Base-by-base conservation (phyloP, 1,139 yeast species). In the Yamadazyma kanchanaburiensis region DNA sequence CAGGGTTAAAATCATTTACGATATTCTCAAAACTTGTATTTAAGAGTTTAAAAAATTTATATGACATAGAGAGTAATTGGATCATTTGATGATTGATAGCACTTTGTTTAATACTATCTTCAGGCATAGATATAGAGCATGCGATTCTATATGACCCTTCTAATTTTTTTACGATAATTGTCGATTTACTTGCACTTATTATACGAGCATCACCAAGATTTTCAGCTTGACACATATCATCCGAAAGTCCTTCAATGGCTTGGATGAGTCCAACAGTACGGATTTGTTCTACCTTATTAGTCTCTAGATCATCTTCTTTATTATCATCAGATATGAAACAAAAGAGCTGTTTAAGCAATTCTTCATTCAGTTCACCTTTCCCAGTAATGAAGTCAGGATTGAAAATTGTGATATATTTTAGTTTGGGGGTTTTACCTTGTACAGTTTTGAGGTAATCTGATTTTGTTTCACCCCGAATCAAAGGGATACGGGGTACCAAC, bases 221-320 rank as follows among this genome's bases (percentile, higher is more conserved):
- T 18, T 18, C 9, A n/a, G n/a, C n/a, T n/a, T n/a, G n/a, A n/a
- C n/a, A n/a, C 21, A 43, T 41, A 12, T 33, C 36, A 15, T 30
- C 25, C 11, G 39, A 28, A 6, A 43, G 26, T 5, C 43, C 56
- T 25, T 49, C 54, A 4, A 65, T 51, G 1, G 73, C 74, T 33
- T 66, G 55, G 6, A 66, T 47, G 13, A 66, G 43, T 0, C 73
- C 73, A 11, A 66, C 41, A 4, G 59, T 39, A 27, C 58, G 49
- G 23, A 64, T 34, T 33, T 61, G 60, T 25, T 59, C 60, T 10
- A 45, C 42, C 27, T 38, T 39, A 26, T 37, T 35, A 8, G 42
- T 27, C 12, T 38, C 42, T 10, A 37, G 32, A 2, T 34, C 34
- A n/a, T 37, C 38, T 3, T 35, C 35, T n/a, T 38, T 40, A n/a